Percentiles rank a stretch among this genome's conserved stretches.
These are phyloP conservation scores for Saccharomyces hybrid DNA, from an alignment of 1,139 yeast species.

Conservation along the genomic window DNA sequence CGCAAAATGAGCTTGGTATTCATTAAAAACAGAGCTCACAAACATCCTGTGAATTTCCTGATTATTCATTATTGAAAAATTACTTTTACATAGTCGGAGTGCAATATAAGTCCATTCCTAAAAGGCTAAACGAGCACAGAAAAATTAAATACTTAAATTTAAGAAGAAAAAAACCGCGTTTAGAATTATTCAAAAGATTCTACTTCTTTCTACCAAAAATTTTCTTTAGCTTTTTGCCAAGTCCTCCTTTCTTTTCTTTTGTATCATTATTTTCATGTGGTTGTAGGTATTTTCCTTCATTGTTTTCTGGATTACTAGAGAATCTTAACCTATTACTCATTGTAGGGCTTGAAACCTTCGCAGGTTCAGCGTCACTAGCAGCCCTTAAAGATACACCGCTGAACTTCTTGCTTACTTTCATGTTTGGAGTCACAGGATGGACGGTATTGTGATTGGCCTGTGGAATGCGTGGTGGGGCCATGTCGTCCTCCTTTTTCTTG, in stretches of 20 bases:
- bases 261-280: constrained; percentile 18
- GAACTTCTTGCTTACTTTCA: constrained; percentile 12
- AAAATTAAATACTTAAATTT: constrained; percentile 4
- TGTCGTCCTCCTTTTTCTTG: constrained; percentile 4
- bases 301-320: constrained; percentile 7
- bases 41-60: background rate
- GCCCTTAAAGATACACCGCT: constrained; percentile 20
- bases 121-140: background rate
- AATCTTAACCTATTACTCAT: constrained; percentile 7
- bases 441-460: constrained; percentile 11
- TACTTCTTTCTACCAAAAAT: constrained; percentile 44
- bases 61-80: background rate
- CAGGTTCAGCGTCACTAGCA: constrained; percentile 13
- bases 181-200: no score
- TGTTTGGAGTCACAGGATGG: constrained; percentile 4
- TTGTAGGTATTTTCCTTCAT: constrained; percentile 4
- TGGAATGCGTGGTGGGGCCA: constrained; percentile 9
- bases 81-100: background rate
- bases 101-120: background rate
- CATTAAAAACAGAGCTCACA: no score
- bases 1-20: no score
- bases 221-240: constrained; percentile 50
- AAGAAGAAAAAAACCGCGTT: background rate
- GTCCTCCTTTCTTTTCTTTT: constrained; percentile 42
- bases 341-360: constrained; percentile 5